Base-by-base conservation (phyloP, 2,329 filamentous ascomycete species). In the Paramyrothecium roridum region DNA sequence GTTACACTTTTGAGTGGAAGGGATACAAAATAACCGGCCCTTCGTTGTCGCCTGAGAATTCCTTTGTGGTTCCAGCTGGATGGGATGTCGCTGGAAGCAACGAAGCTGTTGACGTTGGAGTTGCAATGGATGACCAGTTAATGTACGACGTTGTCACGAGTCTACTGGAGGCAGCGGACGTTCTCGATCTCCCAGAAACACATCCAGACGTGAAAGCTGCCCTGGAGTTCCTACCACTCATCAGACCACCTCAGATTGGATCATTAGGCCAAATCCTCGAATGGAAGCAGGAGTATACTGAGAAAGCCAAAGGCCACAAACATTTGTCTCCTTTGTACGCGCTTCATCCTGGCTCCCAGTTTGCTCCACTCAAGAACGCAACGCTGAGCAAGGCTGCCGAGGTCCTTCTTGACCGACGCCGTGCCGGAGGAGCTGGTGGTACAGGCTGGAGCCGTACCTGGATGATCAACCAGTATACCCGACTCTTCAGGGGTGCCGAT, bases 311-410 rank as follows among this genome's bases (percentile, higher is more conserved):
- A 0, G 76, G 76, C 7, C 77, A 80, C 57, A 70, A 77, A 8
- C 78, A 80, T 56, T 70, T 79, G 3, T 78, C 74, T 10, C 77
- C 77, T 54, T 64, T 79, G 1, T 79, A 74, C 61, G 76, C 71
- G 3, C 68, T 80, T 10, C 73, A 76, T 53, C 77, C 78, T 0
- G 74, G 74, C 0, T 65, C 68, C 16, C 57, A 59, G 23, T 59
- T 61, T 37, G 56, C 61, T 3, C 59, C 59, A 3, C 54, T 63
- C 16, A 20, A 16, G 10, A 26, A 26, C 17, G 21, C 11, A 13
- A 50, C 48, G 3, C 16, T 26, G 12, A 13, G 21, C 21, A 33
- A 26, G 48, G 48, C 48, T 4, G 48, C 48, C 21, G 26, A 33
- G 26, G 23, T 26, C 10, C 19, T 20, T 8, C 70, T 50, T 3